Base-by-base conservation (phyloP, 1,284 basidiomycete genomes). In the Calocybe gambosa region DNA sequence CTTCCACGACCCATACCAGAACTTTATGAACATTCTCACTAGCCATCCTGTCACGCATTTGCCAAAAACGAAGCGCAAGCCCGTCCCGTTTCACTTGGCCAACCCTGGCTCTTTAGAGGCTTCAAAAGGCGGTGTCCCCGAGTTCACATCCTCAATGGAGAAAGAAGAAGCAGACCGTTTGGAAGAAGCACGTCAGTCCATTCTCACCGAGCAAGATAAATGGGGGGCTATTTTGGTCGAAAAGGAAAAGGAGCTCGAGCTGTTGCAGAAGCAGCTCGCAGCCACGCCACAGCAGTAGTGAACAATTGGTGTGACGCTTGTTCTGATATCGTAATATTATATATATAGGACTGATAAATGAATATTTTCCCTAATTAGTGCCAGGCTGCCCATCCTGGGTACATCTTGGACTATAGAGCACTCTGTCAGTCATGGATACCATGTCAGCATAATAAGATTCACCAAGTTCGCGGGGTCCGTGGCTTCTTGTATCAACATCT, bases 1-100 rank as follows among this genome's bases (percentile, higher is more conserved):
- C 39, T 99, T 99, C 68, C 82, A 84, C 55, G 95, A 99, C 59
- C 96, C 96, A 0, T 92, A 87, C 51, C 84, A 92, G 50, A 74
- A 83, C 21, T 95, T 99, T 68, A 79, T 97, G 57, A 82, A 85
- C 56, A 77, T 90, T 46, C 78, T 99, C 40, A 83, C 85, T 0
- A 73, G 77, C 2, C 78, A 95, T 59, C 85, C 92, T 0, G 93
- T 94, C 0, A 94, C 89, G 0, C 83, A 84, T 3, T 68, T 96
- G 0, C 86, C 88, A 0, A 82, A 80, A 49, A 66, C 65, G 13
- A 81, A 77, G 49, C 70, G 78, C 33, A 74, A 70, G 44, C 83
- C 86, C 0, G 68, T 86, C 5, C 86, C 85, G 9, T 89, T 85
- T 57, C 81, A 88, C 57, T 65, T 75, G 4, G 78, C 83, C 2